Evolutionary conservation across 176 grass and related monocot species (phyloP).

Genomic region (Lolium rigidum): DNA sequence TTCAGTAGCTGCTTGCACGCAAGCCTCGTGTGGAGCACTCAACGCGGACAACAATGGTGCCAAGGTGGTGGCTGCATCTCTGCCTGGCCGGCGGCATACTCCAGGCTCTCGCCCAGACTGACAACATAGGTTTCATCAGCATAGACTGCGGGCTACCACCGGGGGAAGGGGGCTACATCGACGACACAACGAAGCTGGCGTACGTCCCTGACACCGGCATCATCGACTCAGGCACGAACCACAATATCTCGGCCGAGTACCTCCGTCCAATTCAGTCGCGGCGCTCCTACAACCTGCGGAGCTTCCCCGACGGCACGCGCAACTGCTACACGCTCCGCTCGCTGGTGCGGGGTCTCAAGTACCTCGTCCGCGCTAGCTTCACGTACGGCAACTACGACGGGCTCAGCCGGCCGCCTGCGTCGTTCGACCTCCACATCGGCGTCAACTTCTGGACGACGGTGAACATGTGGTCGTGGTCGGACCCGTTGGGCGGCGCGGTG

Average conservation of each 20-base stretch:
- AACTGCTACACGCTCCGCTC: constrained; percentile 65
- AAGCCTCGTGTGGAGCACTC: background rate
- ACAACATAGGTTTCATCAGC: constrained; percentile 39
- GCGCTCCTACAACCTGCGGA: constrained; percentile 19
- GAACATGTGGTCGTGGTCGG: constrained; percentile 35
- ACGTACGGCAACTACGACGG: constrained; percentile 7
- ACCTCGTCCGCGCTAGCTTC: background rate
- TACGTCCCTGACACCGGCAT: background rate
- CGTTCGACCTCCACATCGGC: constrained; percentile 17
- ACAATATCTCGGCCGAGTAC: constrained; percentile 35
- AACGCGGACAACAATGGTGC: background rate
- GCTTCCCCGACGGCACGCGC: constrained; percentile 54
- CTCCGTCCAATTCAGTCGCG: background rate
- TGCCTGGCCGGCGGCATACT: background rate
- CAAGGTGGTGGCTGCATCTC: background rate
- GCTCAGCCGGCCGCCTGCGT: background rate
- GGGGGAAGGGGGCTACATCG: constrained; percentile 38
- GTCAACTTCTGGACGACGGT: constrained; percentile 51
- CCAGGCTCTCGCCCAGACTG: constrained; percentile 32
- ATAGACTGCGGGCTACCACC: constrained; percentile 41
- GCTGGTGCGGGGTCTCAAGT: constrained; percentile 43
- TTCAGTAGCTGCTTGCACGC: background rate
- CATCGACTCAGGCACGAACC: background rate
- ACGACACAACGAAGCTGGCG: background rate
- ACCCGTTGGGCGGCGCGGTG: background rate